Conservation (phyloP, 148 eudicot genomes). For the Rhododendron kiyosumense region DNA sequence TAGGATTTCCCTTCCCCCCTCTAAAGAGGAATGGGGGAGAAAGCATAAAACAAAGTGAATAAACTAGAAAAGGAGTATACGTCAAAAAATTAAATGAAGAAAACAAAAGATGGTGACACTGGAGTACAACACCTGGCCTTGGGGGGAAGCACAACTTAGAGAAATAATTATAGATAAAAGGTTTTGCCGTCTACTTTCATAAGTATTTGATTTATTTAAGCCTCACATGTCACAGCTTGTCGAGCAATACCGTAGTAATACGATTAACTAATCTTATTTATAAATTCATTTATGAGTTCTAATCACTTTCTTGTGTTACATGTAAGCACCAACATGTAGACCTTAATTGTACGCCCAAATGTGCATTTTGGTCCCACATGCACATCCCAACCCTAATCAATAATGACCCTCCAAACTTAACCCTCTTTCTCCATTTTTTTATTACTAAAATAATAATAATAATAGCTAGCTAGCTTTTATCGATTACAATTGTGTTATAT, state of each 20-base stretch:
- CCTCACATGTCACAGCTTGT: constrained; percentile 47
- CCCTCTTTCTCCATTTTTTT: not conserved
- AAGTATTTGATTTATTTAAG: constrained; percentile 20
- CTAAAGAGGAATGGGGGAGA: not conserved
- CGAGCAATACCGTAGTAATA: constrained; percentile 40
- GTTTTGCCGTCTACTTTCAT: not conserved
- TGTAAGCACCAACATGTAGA: constrained; percentile 43
- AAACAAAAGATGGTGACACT: constrained; percentile 45
- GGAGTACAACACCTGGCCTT: constrained; percentile 24
- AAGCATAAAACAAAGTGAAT: not conserved
- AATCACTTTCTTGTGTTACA: constrained; percentile 39
- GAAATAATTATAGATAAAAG: not conserved
- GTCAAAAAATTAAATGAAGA: constrained; percentile 24
- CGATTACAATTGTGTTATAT: not conserved
- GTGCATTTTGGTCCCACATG: constrained; percentile 32
- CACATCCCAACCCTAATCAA: constrained; percentile 8
- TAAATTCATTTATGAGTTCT: constrained; percentile 22
- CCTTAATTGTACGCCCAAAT: constrained; percentile 22
- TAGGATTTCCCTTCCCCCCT: not conserved
- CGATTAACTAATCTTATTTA: constrained; percentile 19
- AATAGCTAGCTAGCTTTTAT: not conserved
- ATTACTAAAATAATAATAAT: not conserved
- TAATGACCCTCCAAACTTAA: constrained; percentile 15
- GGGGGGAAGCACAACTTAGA: not conserved
- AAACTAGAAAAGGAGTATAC: constrained; percentile 10